Conservation (phyloP, 768 basidiomycete genomes). For the Tylopilus felleus region DNA sequence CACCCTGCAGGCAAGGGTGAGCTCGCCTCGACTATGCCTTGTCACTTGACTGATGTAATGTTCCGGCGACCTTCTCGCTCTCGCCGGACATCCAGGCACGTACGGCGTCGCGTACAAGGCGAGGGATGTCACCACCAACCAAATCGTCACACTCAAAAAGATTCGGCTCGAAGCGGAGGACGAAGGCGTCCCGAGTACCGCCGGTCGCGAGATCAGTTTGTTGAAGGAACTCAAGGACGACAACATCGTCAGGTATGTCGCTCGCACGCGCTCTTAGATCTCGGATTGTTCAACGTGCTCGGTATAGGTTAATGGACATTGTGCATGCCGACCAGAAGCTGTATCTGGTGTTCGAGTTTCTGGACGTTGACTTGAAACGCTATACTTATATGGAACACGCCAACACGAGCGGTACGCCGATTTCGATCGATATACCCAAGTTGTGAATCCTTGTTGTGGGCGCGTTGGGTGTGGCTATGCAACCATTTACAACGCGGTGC, state of each 20-base stretch:
- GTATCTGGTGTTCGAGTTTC: slow-evolving; percentile 96
- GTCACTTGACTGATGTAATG: slow-evolving; percentile 2
- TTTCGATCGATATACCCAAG: slow-evolving; percentile 75
- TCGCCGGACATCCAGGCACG: slow-evolving; percentile 86
- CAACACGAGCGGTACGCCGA: slow-evolving; percentile 66
- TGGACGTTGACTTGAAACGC: slow-evolving; percentile 94
- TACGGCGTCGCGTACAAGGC: slow-evolving; percentile 99
- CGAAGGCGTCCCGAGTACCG: slow-evolving; percentile 97
- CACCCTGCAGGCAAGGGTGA: slow-evolving; percentile 42
- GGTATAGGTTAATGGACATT: slow-evolving; percentile 84
- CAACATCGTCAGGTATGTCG: slow-evolving; percentile 85
- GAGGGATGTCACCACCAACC: slow-evolving; percentile 69
- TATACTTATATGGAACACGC: slow-evolving; percentile 97
- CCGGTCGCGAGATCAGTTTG: slow-evolving; percentile 96
- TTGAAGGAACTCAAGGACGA: slow-evolving; percentile 96
- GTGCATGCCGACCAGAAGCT: slow-evolving; percentile 96
- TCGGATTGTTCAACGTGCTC: slow-evolving; percentile 14
- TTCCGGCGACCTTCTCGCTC: neutral
- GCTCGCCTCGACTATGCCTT: neutral
- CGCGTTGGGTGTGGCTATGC: neutral
- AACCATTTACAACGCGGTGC: too few relatives aligned
- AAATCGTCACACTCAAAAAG: slow-evolving; percentile 97
- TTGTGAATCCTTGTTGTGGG: slow-evolving; percentile 45
- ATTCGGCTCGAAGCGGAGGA: slow-evolving; percentile 98
- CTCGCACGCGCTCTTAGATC: too few relatives aligned